Base-by-base conservation (phyloP, 768 basidiomycete genomes). In the Russula ochroleuca region DNA sequence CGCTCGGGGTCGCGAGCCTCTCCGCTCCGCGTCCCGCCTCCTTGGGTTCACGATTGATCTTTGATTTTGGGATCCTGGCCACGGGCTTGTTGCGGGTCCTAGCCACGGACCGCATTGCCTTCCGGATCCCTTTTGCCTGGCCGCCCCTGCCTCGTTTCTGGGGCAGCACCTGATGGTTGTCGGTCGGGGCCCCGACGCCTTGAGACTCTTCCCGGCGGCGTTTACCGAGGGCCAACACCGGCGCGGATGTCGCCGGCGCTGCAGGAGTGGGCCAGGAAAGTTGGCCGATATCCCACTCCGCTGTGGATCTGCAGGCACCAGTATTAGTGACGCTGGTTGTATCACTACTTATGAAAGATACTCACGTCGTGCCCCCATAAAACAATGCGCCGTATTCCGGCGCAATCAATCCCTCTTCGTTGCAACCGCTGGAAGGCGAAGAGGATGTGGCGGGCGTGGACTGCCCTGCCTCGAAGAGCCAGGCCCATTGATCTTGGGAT, bases 21-120 rank as follows among this genome's bases (percentile, higher is more conserved):
- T 35, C 51, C 14, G 51, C 51, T 52, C 52, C 52, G 35, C 52
- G 35, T 53, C n/a, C 52, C 14, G 33, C 35, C n/a, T n/a, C 52
- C 33, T 52, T 52, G 50, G 50, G 19, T 51, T 21, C 11, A 21
- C 5, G 5, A 5, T 35, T 14, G 11, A 4, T 13, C 9, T 14
- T 1, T 43, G 0, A 10, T 0, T 9, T 28, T 28, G n/a, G 51
- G 51, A 8, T 53, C 51, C 51, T 21, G n/a, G 51, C n/a, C n/a
- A n/a, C 35, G 21, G 13, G n/a, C 10, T 14, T 35, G 23, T 50
- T 5, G 25, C 14, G 48, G 15, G 23, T 17, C 23, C 48, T 49
- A 28, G 10, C 13, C 6, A 13, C 2, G 48, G 48, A 49, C 48
- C 48, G 4, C 5, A 3, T 21, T 50, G 25, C 25, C 25, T 8